Percentiles rank a stretch among this genome's conserved stretches.
Evolutionary conservation across 2,329 filamentous ascomycete species (phyloP).

Genomic region (Diplodia sapinea): DNA sequence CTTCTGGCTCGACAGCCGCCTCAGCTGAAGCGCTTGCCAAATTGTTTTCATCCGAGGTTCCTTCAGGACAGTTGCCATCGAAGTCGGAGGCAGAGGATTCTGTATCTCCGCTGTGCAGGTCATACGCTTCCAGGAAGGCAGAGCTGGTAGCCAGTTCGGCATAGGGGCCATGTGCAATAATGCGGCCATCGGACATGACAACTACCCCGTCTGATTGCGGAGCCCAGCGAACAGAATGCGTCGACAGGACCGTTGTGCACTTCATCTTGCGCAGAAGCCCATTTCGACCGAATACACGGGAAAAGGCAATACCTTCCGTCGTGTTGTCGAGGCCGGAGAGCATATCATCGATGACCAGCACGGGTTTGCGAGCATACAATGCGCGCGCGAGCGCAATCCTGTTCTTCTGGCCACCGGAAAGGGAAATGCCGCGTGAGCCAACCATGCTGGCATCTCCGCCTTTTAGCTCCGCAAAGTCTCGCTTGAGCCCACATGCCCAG

Average conservation of each 20-base stretch:
- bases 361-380: slow-evolving; percentile 56
- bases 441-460: slow-evolving; percentile 53
- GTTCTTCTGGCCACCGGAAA: slow-evolving; percentile 61
- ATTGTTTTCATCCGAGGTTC: not conserved
- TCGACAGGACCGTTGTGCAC: slow-evolving; percentile 33
- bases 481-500: slow-evolving; percentile 43
- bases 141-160: not conserved
- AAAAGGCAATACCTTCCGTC: slow-evolving; percentile 57
- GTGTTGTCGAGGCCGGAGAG: slow-evolving; percentile 59
- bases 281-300: slow-evolving; percentile 53
- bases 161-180: slow-evolving; percentile 8
- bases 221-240: slow-evolving; percentile 29
- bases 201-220: slow-evolving; percentile 30
- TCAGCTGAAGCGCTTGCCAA: not conserved
- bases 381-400: slow-evolving; percentile 61
- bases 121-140: slow-evolving; percentile 5
- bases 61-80: not conserved
- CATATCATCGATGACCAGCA: slow-evolving; percentile 59
- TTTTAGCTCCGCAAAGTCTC: slow-evolving; percentile 43
- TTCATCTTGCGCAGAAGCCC: slow-evolving; percentile 49
- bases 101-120: not conserved
- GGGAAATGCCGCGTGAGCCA: slow-evolving; percentile 58
- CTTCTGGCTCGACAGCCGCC: not conserved
- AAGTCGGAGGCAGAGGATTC: not conserved
- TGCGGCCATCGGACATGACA: slow-evolving; percentile 19